Evolutionary conservation across 805 yeast species (phyloP).

Genomic region (Pichia occidentalis): DNA sequence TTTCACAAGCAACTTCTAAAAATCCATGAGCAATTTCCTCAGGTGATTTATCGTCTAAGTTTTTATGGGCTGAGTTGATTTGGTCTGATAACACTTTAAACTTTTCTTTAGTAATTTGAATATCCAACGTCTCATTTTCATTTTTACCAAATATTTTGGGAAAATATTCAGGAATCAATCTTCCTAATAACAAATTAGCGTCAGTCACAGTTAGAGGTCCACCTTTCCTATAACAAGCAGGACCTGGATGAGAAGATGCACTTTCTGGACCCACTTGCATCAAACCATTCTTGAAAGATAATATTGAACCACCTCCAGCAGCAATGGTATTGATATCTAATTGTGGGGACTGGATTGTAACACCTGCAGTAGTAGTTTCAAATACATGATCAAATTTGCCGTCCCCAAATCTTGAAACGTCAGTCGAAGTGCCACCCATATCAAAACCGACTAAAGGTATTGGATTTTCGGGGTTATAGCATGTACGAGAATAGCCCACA

Average conservation of each 20-base stretch:
- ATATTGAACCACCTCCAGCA: slow-evolving; percentile 76
- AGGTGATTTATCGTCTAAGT: slow-evolving; percentile 38
- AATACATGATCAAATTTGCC: slow-evolving; percentile 73
- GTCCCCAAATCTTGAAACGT: slow-evolving; percentile 62
- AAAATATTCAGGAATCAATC: slow-evolving; percentile 66
- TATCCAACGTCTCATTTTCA: slow-evolving; percentile 65
- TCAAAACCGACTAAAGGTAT: slow-evolving; percentile 75
- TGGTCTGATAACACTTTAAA: slow-evolving; percentile 47
- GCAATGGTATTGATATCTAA: slow-evolving; percentile 77
- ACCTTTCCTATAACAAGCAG: slow-evolving; percentile 78
- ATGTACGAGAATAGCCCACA: slow-evolving; percentile 84
- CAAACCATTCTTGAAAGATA: slow-evolving; percentile 62
- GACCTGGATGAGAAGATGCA: slow-evolving; percentile 86
- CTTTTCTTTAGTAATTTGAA: slow-evolving; percentile 40
- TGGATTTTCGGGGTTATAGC: slow-evolving; percentile 48
- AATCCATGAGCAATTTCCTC: slow-evolving; percentile 78
- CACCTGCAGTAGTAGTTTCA: slow-evolving; percentile 79
- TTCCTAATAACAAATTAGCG: slow-evolving; percentile 68
- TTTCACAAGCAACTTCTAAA: slow-evolving; percentile 74
- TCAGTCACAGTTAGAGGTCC: slow-evolving; percentile 84
- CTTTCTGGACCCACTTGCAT: slow-evolving; percentile 83
- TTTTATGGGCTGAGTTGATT: slow-evolving; percentile 48
- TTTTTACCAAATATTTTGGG: slow-evolving; percentile 81
- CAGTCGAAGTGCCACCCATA: slow-evolving; percentile 91
- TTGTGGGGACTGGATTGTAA: slow-evolving; percentile 79